Evolutionary conservation across 148 eudicot species (phyloP).

Genomic region (Talinum fruticosum): DNA sequence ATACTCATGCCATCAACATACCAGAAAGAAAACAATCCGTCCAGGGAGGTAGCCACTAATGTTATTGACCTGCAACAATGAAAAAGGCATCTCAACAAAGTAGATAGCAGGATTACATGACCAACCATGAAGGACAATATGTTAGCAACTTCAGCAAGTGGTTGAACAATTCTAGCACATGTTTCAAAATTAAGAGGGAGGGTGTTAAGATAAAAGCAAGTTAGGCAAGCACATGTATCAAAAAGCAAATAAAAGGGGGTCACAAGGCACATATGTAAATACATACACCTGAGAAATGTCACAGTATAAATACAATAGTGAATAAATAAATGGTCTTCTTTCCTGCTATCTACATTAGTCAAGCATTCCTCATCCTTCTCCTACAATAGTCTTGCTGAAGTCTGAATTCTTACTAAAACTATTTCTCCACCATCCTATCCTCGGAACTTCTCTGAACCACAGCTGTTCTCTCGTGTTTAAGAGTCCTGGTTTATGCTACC

Average conservation of each 20-base stretch:
- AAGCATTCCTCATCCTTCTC: too few relatives aligned
- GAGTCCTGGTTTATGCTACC: not conserved
- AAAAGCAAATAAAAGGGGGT: not conserved
- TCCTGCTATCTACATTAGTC: not conserved
- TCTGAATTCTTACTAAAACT: not conserved
- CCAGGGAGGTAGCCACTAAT: constrained; percentile 99
- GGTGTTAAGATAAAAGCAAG: not conserved
- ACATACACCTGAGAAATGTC: not conserved
- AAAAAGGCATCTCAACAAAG: constrained; percentile 4
- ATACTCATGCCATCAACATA: constrained; percentile 34
- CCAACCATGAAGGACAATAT: not conserved
- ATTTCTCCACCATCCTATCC: not conserved
- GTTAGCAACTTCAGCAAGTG: not conserved
- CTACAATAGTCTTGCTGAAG: not conserved
- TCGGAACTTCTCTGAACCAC: not conserved
- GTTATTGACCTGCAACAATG: constrained; percentile 75
- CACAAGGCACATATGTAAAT: not conserved
- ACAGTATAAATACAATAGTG: not conserved
- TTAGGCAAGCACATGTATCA: not conserved
- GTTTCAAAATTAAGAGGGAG: not conserved
- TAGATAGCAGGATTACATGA: constrained; percentile 10
- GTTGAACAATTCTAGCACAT: not conserved
- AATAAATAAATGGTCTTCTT: not conserved
- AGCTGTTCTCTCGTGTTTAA: not conserved
- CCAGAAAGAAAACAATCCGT: constrained; percentile 96